These are phyloP conservation scores for Cordyceps cicadae DNA, from an alignment of 2,329 filamentous ascomycete species.

Conservation along the genomic window DNA sequence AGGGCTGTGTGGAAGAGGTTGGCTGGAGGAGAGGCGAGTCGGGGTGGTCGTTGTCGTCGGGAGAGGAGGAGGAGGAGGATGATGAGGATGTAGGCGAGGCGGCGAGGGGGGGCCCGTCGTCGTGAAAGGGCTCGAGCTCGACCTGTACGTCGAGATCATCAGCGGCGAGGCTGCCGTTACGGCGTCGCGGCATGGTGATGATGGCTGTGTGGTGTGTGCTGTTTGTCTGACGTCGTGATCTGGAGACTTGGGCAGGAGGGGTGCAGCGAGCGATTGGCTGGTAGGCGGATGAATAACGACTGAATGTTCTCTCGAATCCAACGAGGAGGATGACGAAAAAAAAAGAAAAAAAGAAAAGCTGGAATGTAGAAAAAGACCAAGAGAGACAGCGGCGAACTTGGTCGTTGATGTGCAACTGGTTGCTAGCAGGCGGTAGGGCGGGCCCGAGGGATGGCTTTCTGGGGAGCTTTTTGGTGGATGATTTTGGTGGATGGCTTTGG, in stretches of 20 bases:
- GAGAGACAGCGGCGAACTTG: not conserved
- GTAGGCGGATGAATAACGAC: not conserved
- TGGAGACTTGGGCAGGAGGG: not conserved
- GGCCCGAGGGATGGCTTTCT: not conserved
- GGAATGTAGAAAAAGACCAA: not conserved
- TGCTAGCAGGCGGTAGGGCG: not conserved
- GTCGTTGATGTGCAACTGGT: not conserved
- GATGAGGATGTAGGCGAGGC: too few relatives aligned
- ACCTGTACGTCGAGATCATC: not conserved
- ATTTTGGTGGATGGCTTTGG: not conserved
- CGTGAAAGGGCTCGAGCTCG: slow-evolving; percentile 12
- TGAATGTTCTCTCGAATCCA: not conserved
- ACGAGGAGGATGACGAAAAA: not conserved
- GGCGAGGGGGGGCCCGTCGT: not conserved
- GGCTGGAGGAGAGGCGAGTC: slow-evolving; percentile 6
- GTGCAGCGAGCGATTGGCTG: not conserved
- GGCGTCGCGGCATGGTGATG: not conserved
- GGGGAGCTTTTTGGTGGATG: not conserved
- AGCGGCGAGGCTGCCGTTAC: not conserved
- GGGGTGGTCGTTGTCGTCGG: not conserved
- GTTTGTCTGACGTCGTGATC: not conserved
- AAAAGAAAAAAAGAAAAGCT: too few relatives aligned
- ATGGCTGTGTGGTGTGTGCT: not conserved
- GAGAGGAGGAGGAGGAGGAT: not conserved
- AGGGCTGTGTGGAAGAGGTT: not conserved